phyloP scores from a whole-genome alignment of 345 rosid species.

The Aquilaria malaccensis region DNA sequence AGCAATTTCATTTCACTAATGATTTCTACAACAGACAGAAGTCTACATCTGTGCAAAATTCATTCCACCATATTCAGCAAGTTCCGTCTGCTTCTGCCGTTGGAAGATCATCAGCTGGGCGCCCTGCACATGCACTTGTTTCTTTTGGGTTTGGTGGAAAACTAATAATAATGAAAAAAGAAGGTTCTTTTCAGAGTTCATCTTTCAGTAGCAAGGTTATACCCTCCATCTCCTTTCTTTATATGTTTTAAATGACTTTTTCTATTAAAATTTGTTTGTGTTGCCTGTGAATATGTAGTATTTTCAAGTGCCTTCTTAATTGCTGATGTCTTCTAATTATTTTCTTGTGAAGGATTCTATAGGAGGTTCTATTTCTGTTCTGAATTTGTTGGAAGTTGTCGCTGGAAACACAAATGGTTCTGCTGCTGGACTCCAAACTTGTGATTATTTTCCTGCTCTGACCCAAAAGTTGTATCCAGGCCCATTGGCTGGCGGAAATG shows the following conservation, averaged over 20 bases:
- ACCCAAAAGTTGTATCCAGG: slow-evolving; percentile 80
- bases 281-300: not conserved
- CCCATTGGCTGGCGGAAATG: slow-evolving; percentile 94
- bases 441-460: slow-evolving; percentile 61
- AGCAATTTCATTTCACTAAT: slow-evolving; percentile 39
- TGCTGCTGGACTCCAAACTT: slow-evolving; percentile 30
- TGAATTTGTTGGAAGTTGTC: slow-evolving; percentile 74
- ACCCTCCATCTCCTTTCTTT: slow-evolving; percentile 9
- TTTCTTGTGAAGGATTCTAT: slow-evolving; percentile 48
- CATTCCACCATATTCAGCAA: slow-evolving; percentile 48
- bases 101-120: slow-evolving; percentile 84
- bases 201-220: slow-evolving; percentile 79
- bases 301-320: not conserved
- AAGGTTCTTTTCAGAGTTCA: slow-evolving; percentile 34
- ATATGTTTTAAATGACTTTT: not conserved
- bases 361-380: slow-evolving; percentile 50
- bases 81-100: slow-evolving; percentile 44
- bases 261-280: not conserved
- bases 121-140: slow-evolving; percentile 91
- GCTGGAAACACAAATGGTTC: slow-evolving; percentile 31
- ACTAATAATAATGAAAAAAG: slow-evolving; percentile 70
- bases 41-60: slow-evolving; percentile 34
- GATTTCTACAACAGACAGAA: slow-evolving; percentile 45
- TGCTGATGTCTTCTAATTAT: slow-evolving; percentile 21
- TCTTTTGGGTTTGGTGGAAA: slow-evolving; percentile 97